Base-by-base conservation (phyloP, 352 stramenopile genomes). In the Pythium aquatile region DNA sequence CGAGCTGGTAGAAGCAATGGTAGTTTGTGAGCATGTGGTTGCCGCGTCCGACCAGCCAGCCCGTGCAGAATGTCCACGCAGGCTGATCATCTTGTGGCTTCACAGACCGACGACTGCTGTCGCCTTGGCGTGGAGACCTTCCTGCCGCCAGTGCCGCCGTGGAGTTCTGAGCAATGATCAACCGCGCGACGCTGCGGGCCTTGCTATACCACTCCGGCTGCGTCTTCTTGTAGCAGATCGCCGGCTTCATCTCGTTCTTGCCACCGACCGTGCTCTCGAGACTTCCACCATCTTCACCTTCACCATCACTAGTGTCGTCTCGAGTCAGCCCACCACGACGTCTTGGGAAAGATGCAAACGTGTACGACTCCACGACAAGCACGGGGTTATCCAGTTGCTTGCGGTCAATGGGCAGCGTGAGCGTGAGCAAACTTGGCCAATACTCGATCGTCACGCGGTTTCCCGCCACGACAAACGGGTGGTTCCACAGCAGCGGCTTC, bases 21-120 rank as follows among this genome's bases (percentile, higher is more conserved):
- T 88, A 77, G 59, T 86, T 89, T 0, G 83, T 90, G 52, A 92
- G 48, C 58, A 92, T 66, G 66, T 89, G 70, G 60, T 86, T 88
- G 10, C 65, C 74, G 35, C 61, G 58, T 28, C 83, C 83, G 2
- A 92, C 58, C 1, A 92, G 70, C 78, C 78, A 90, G 11, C 81
- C 81, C 2, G 81, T 88, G 70, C 81, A 90, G 55, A 80, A 87
- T 11, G 61, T 61, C 57, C 63, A 79, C 1, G 46, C 46, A 24
- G 20, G 28, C 8, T 16, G 40, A 63, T 39, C 10, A 24, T 24
- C 20, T 24, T 24, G 20, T 24, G 20, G 20, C 20, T 24, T 24
- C 20, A 24, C 20, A 24, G 20, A 24, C 20, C 20, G 20, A 24
- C 20, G 20, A 24, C 20, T 24, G 37, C 37, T 44, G 37, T 17